These are phyloP conservation scores for Ascochyta viciae-villosae DNA, from an alignment of 2,329 filamentous ascomycete genomes.

Conservation along the genomic window DNA sequence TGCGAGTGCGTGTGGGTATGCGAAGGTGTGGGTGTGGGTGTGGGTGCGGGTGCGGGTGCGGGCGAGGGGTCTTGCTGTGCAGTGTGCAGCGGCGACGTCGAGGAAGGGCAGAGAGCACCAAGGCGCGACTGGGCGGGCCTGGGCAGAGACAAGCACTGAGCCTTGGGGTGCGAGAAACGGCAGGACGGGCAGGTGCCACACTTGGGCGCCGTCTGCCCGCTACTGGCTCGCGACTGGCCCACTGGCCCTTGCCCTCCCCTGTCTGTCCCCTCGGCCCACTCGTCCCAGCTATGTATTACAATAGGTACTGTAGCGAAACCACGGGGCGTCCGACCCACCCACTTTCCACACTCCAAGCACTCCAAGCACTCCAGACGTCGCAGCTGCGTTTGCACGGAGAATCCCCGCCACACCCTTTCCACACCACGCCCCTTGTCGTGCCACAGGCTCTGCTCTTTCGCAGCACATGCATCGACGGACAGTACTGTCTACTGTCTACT, in stretches of 20 bases:
- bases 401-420: not conserved
- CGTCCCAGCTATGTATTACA: not conserved
- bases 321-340: constrained; percentile 1
- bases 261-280: too few relatives aligned
- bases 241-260: too few relatives aligned
- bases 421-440: not conserved
- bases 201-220: too few relatives aligned
- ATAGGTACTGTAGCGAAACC: not conserved
- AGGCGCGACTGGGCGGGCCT: not conserved
- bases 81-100: not conserved
- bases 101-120: not conserved
- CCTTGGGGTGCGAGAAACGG: not conserved
- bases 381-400: not conserved
- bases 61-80: too few relatives aligned
- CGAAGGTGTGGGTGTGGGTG: not conserved
- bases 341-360: not conserved
- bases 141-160: not conserved
- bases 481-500: not conserved
- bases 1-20: not conserved
- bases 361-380: constrained; percentile 1
- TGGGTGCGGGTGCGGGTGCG: not conserved
- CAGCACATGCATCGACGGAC: not conserved
- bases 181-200: constrained; percentile 2
- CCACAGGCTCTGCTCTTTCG: not conserved
- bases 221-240: too few relatives aligned